Conservation (phyloP, 441 rosid species). For the Croton laevigatus region DNA sequence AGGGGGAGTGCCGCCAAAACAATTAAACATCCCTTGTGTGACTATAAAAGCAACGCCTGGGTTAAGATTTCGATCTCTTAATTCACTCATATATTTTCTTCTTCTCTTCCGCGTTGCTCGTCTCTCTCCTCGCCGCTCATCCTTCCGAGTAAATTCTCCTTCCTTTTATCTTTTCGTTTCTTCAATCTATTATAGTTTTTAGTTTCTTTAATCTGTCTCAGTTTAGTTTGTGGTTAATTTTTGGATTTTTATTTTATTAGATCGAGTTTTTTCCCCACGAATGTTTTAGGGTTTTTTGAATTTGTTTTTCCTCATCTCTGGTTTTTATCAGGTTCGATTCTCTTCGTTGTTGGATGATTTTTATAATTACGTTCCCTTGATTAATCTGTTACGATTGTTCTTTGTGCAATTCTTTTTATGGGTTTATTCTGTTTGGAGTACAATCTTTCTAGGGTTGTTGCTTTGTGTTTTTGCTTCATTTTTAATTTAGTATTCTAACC, state of each 20-base stretch:
- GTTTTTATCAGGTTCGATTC: neutral
- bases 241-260: neutral
- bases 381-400: neutral
- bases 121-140: neutral
- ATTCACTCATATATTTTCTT: no score
- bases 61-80: no score
- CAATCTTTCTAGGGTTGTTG: slow-evolving; percentile 2
- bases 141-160: neutral
- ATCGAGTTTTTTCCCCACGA: neutral
- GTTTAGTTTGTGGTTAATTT: neutral
- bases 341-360: neutral
- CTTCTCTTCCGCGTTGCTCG: no score
- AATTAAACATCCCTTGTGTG: neutral
- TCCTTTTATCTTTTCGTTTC: neutral
- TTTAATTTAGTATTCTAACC: slow-evolving; percentile 11
- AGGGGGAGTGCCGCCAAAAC: no score
- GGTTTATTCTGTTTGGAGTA: neutral
- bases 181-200: neutral
- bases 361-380: neutral
- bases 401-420: neutral
- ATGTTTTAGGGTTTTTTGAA: neutral
- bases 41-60: no score
- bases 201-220: neutral
- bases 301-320: neutral
- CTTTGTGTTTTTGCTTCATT: neutral